These are phyloP conservation scores for Cicer judaicum DNA, from an alignment of 306 rosid genomes.

Conservation along the genomic window DNA sequence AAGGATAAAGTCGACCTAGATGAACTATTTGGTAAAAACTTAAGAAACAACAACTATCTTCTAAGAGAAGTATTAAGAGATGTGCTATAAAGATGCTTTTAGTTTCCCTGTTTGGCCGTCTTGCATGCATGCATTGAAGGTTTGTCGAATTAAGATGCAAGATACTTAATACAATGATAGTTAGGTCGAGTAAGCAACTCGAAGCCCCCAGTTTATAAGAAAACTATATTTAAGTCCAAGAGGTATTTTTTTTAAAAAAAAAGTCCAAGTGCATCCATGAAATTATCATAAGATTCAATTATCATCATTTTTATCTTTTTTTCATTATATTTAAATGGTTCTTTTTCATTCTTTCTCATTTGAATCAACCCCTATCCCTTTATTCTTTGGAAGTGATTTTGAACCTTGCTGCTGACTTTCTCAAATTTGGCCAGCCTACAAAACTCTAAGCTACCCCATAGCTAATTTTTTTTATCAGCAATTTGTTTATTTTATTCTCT, in stretches of 20 bases:
- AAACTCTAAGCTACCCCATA: conserved; percentile 2
- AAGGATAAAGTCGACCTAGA: no score
- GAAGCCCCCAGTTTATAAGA: neutral
- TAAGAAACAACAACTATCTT: no score
- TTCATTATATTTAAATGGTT: neutral
- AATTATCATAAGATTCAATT: conserved; percentile 5
- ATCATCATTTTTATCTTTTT: neutral
- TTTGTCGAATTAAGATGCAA: neutral
- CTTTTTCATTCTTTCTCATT: conserved; percentile 13
- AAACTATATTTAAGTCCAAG: neutral
- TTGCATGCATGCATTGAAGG: neutral
- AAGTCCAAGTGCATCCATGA: neutral
- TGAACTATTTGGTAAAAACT: no score
- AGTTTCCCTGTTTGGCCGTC: neutral
- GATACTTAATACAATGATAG: no score
- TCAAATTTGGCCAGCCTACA: conserved; percentile 3
- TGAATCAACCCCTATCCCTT: neutral
- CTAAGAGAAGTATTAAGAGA: no score
- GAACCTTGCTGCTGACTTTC: neutral
- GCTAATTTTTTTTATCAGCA: neutral
- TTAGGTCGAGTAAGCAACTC: neutral
- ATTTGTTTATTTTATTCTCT: neutral
- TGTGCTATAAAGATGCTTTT: neutral
- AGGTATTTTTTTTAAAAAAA: no score
- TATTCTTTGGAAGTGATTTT: neutral